Base-by-base conservation (phyloP, 345 rosid genomes). In the Hypericum perforatum region DNA sequence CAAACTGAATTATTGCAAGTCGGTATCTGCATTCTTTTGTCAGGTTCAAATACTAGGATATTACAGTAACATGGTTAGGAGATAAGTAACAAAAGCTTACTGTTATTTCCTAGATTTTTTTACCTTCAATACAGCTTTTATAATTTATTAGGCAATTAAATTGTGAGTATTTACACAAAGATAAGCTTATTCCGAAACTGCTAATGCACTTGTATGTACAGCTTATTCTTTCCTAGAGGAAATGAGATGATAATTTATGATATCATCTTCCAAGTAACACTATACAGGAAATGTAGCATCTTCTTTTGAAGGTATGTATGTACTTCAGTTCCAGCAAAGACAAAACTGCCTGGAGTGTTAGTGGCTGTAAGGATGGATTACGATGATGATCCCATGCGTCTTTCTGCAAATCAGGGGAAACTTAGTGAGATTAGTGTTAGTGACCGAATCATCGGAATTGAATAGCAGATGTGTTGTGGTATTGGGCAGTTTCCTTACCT, bases 381-480 rank as follows among this genome's bases (percentile, higher is more conserved):
- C 49, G 88, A 60, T 56, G 85, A 64, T 44, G 81, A 68, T 53
- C 96, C 86, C 49, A 85, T 81, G 61, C 94, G 90, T 68, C 83
- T 74, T 70, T 87, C 98, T 92, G 95, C 70, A 75, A 44, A 37
- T 16, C 11, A 54, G 6, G 39, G 7, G n/a, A 41, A 39, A 0
- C 32, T 22, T 22, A 22, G 1, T 22, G 32, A 22, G 32, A 1
- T 22, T 22, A 22, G 32, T 22, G 32, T 4, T 22, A 22, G 32
- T 4, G 32, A 22, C 32, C 32, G 4, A 22, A 22, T 22, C 32
- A 22, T 22, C 4, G 32, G 32, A 22, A 22, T 22, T 22, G 32
- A 22, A 22, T 22, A 22, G 32, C 32, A 22, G 32, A 22, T 22
- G 32, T 22, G 2, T 22, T 22, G 32, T 22, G 32, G 32, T 4